Evolutionary conservation across 805 yeast genomes (phyloP), one percentile per base, ranked within the genome.

Genomic region (Yamadazyma sp.): DNA sequence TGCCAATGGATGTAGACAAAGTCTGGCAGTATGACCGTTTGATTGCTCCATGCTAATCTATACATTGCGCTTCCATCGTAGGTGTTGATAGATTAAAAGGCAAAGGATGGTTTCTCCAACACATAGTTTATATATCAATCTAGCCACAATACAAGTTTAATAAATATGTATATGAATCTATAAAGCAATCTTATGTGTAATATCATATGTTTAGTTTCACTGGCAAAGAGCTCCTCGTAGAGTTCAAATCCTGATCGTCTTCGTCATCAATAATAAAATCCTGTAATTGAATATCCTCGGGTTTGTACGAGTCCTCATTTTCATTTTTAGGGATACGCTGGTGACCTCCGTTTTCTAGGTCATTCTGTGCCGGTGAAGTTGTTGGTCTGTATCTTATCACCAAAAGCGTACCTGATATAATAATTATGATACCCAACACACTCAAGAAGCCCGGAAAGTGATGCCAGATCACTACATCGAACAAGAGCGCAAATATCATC

Each of bases 401-500:
- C 28, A 73, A 59, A 21, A 75, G 57, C 1, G 95, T 91, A 31
- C 84, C 71, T 1, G 77, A 73, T 13, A 86, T 57, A 42, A 89
- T 86, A 25, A 89, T 64, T 1, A 71, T 41, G 37, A 84, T 81
- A 1, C 97, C 97, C 14, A 79, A 46, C 48, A 78, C 60, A 41
- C 90, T 82, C 64, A 84, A 69, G 20, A 77, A 43, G 14, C 79
- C 80, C 0, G 96, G 96, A 15, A 79, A 57, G 54, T 82, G 88
- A 44, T 77, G 71, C 81, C 87, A 90, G 19, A 88, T 62, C 1
- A 78, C 29, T 23, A 77, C 63, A 54, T 89, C 96, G 78, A 90
- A 81, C 21, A 84, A 41, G 12, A 87, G 63, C 0, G 96, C 91
- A 62, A 82, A 87, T 1, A 89, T 63, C 70, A 89, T 73, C 52